Conservation (phyloP, 257 asterid genomes). For the Solanum tacnaense region DNA sequence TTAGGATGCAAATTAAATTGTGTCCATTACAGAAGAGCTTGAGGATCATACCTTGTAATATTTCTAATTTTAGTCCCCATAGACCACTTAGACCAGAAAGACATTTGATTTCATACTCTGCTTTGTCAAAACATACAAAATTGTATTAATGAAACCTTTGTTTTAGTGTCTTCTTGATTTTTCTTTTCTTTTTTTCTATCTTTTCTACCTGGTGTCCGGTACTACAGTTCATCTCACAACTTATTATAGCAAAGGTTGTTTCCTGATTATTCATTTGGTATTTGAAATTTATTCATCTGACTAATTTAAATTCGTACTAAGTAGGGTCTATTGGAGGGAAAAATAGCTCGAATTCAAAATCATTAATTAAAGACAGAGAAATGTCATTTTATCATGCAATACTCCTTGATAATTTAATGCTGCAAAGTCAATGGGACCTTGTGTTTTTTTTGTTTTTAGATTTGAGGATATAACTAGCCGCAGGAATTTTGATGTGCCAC, state of each 20-base stretch:
- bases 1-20: conserved; percentile 21
- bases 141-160: not conserved
- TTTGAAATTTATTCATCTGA: too few relatives aligned
- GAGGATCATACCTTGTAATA: conserved; percentile 28
- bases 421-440: not conserved
- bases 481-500: not conserved
- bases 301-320: not conserved
- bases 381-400: not conserved
- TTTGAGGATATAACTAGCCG: not conserved
- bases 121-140: not conserved
- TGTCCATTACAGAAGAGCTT: conserved; percentile 29
- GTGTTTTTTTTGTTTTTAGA: not conserved
- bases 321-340: rapidly evolving
- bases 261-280: too few relatives aligned
- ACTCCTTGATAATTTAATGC: not conserved
- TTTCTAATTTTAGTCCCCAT: conserved; percentile 10
- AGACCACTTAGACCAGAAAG: not conserved
- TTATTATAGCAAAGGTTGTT: too few relatives aligned
- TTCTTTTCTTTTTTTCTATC: too few relatives aligned
- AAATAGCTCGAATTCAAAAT: not conserved
- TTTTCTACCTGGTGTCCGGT: too few relatives aligned
- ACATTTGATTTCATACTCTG: conserved; percentile 3
- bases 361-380: not conserved
- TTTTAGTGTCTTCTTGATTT: not conserved
- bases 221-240: too few relatives aligned